Evolutionary conservation across 2,329 filamentous ascomycete genomes (phyloP), one percentile per base, ranked within the genome.

Genomic region (Colletotrichum musae): DNA sequence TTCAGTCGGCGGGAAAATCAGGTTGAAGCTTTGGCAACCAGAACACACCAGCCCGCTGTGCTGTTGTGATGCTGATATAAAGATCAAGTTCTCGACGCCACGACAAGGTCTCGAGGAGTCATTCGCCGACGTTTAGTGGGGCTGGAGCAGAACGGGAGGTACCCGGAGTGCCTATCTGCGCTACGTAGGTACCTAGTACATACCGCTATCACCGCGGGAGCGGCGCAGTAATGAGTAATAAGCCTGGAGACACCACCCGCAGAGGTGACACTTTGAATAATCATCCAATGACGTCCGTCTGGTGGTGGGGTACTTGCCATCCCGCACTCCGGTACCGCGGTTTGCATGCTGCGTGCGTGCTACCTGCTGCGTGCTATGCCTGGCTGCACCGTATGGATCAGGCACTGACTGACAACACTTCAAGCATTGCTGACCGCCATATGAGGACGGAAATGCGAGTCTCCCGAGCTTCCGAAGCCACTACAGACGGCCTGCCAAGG

Each of bases 201-300:
- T 21, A 28, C 21, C 18, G 32, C 39, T 41, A 41, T 56, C 41
- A 51, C 56, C 52, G 16, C 50, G 39, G 39, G 50, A 57, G 41
- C 28, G 47, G 28, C 2, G 24, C 47, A 47, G 47, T 39, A 32
- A 32, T 32, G 6, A 9, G 28, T 32, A 36, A 36, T 32, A 36
- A 36, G 32, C 32, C 32, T 36, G 7, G 32, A 12, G 32, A 36
- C 32, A n/a, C n/a, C 26, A 45, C 48, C 43, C 43, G 50, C n/a
- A 41, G 54, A 41, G 21, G 39, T 58, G 56, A 24, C 21, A 24
- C 21, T 24, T 24, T 57, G 7, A 36, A 15, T 18, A 36, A 57
- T 36, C 54, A 43, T 32, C 64, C 62, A 66, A 59, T 69, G 66
- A 66, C 56, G 62, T 69, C 62, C 41, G 32, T 53, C 16, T 47